Base-by-base conservation (phyloP, 805 yeast genomes). In the Hanseniaspora pseudoguilliermondii region DNA sequence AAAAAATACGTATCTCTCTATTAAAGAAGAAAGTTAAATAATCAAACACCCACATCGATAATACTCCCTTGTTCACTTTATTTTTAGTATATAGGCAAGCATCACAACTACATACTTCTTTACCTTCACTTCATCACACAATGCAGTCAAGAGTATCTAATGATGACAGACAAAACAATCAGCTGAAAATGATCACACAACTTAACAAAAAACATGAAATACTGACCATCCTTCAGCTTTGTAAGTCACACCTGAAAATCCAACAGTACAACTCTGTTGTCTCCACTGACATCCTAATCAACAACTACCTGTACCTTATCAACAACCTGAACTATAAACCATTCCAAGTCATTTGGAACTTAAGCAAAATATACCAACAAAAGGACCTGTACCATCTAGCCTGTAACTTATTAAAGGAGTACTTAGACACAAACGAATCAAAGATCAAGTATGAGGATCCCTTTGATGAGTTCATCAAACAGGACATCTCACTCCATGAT, bases 391-490 rank as follows among this genome's bases (percentile, higher is more conserved):
- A 53, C 34, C 56, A 53, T 21, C 16, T 53, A 16, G 38, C 56
- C n/a, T 29, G 48, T 13, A 20, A 40, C n/a, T 16, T 53, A n/a
- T 15, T 53, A 3, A 53, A 53, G 13, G 56, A 53, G 7, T 53
- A 53, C 23, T 29, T 53, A n/a, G 56, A 53, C 29, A 20, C 11
- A 11, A 36, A 53, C n/a, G 47, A 53, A 39, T 53, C 56, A 3
- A 53, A 53, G 16, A 46, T 53, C 32, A 53, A 53, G 13, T 53
- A 53, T 13, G 56, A 53, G 21, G 56, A 53, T 27, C 47, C 56
- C 3, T 53, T 53, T 46, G 56, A 53, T 39, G 56, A 53, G 20
- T 53, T 53, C 21, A 53, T 53, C n/a, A 53, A 46, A n/a, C 56
- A 53, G 20, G 56, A 53, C 38, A 53, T 53, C n/a, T 46, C 50